Evolutionary conservation across 345 rosid species (phyloP).

Genomic region (Linum lewisii): DNA sequence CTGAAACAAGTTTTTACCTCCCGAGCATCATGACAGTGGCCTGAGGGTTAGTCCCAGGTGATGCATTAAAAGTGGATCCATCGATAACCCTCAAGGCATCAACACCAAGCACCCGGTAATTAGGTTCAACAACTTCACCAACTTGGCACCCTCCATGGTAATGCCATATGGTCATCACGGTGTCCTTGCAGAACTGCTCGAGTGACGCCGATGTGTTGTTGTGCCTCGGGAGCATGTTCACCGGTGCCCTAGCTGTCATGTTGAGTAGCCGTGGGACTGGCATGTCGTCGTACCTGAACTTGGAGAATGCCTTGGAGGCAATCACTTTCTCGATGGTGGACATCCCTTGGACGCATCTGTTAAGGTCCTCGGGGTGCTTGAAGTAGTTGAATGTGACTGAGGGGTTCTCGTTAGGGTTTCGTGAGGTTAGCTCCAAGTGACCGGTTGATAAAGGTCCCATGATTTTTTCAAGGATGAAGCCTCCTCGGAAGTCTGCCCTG

Average conservation of each 20-base stretch:
- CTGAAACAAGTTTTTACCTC: neutral
- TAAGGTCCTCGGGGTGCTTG: conserved; percentile 14
- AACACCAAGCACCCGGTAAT: conserved; percentile 20
- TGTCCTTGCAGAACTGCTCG: conserved; percentile 21
- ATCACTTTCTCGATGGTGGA: conserved; percentile 12
- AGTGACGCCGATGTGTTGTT: conserved; percentile 8
- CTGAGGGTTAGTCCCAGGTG: conserved; percentile 27
- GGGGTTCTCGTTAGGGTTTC: conserved; percentile 17
- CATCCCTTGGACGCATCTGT: conserved; percentile 18
- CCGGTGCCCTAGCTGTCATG: conserved; percentile 17
- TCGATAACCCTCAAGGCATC: conserved; percentile 24
- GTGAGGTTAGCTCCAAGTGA: conserved; percentile 13
- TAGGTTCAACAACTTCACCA: conserved; percentile 19
- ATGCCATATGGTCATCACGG: conserved; percentile 29
- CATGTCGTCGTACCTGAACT: conserved; percentile 3
- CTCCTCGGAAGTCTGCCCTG: conserved; percentile 26
- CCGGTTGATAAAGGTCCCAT: conserved; percentile 22
- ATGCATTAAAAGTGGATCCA: conserved; percentile 19
- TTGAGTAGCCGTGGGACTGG: conserved; percentile 14
- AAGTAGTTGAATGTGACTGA: conserved; percentile 24
- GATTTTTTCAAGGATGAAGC: conserved; percentile 19
- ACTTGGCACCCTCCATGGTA: conserved; percentile 30
- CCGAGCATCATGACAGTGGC: conserved; percentile 8
- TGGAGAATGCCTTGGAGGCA: conserved; percentile 15
- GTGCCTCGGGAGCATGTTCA: conserved; percentile 19